Evolutionary conservation across 352 stramenopile genomes (phyloP), one percentile per base, ranked within the genome.

Genomic region (Phytophthora hibernalis): DNA sequence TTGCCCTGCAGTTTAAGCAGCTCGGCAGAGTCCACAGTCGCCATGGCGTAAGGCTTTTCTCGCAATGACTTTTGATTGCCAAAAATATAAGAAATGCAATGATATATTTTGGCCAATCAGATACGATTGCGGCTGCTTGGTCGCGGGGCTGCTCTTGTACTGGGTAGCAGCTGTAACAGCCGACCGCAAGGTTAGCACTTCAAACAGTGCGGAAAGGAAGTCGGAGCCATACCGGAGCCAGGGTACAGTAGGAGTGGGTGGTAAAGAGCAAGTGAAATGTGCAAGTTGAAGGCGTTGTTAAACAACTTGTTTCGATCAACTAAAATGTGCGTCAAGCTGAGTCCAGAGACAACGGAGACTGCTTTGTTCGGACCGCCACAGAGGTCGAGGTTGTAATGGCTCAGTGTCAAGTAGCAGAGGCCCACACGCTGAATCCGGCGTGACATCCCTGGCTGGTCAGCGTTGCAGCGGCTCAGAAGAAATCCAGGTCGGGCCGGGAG

Each of bases 1-100:
- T 95, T 95, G 38, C 87, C 87, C 60, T 84, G 81, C 49, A 87
- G 72, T 75, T 95, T 95, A 74, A 95, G 82, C 73, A 78, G 55
- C 68, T 89, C 82, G 44, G 83, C 87, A 56, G 80, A 78, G 64
- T 91, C 81, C 64, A 68, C 50, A 22, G 62, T 61, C 15, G 56
- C 56, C 74, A 78, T 81, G 18, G 30, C 11, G 18, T 13, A 11
- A 44, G 12, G 24, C 24, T 28, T 7, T 33, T 31, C 28, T 31
- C 24, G 28, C 24, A 28, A 31, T 31, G 28, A 28, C 26, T 31
- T 3, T 31, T 31, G 26, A 31, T 31, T 31, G 26, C 26, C 26
- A 31, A 31, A 31, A 31, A 31, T 31, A 31, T 31, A 31, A 31
- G 26, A 31, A 31, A 31, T 7, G n/a, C n/a, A n/a, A n/a, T n/a